Evolutionary conservation across 192 early-diverging fungal species (phyloP).

Genomic region (Coemansia sp.): DNA sequence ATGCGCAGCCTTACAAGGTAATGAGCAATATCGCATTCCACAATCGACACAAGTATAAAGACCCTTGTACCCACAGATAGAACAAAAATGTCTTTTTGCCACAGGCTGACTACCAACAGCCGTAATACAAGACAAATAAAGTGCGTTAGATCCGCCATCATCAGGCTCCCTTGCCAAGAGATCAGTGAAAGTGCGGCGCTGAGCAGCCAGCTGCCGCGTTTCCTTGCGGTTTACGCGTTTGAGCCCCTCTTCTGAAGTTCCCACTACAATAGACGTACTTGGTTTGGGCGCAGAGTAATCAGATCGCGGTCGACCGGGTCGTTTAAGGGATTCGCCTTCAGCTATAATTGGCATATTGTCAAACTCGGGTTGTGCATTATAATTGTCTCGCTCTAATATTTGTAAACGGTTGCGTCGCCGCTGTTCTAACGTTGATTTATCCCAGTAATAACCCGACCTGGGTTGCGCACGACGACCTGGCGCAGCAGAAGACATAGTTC

Average conservation of each 20-base stretch:
- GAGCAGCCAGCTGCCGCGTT: slow-evolving; percentile 19
- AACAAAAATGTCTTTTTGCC: slow-evolving; percentile 62
- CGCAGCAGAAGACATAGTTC: background rate
- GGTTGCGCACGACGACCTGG: slow-evolving; percentile 6
- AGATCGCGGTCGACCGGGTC: slow-evolving; percentile 19
- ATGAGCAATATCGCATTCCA: slow-evolving; percentile 69
- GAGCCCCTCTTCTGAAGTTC: slow-evolving; percentile 24
- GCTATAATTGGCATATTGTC: slow-evolving; percentile 23
- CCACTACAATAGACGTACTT: slow-evolving; percentile 18
- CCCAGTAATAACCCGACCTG: slow-evolving; percentile 30
- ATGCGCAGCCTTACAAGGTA: slow-evolving; percentile 62
- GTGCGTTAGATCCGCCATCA: background rate
- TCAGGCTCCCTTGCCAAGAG: slow-evolving; percentile 21
- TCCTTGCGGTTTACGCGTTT: slow-evolving; percentile 42
- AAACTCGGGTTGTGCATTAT: slow-evolving; percentile 40
- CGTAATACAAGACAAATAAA: slow-evolving; percentile 25
- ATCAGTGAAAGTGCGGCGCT: slow-evolving; percentile 34
- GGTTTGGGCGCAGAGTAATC: slow-evolving; percentile 11
- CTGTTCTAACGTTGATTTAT: slow-evolving; percentile 41
- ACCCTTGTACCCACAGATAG: slow-evolving; percentile 67
- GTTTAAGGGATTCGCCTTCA: background rate
- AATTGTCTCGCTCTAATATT: slow-evolving; percentile 46
- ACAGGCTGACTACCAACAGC: slow-evolving; percentile 43
- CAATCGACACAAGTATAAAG: slow-evolving; percentile 64
- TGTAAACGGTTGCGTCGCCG: slow-evolving; percentile 39